Base-by-base conservation (phyloP, 1,284 basidiomycete genomes). In the Sutorius eximius region DNA sequence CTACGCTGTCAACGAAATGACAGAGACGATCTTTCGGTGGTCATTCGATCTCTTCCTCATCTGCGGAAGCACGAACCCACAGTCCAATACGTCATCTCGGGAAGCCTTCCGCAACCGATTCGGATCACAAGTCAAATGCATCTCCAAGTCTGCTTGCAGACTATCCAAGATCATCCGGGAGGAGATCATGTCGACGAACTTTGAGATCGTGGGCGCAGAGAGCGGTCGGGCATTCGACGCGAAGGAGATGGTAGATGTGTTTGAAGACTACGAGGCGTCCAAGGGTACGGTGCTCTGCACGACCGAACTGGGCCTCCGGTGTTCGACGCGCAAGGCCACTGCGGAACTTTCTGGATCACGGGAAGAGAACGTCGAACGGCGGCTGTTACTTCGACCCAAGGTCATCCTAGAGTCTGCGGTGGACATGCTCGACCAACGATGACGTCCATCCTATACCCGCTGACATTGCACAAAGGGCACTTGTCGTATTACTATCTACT, bases 121-220 rank as follows among this genome's bases (percentile, higher is more conserved):
- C 53, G 77, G 78, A 43, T 71, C 82, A 24, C 85, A 86, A 62
- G 76, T 87, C 10, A 77, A 77, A 24, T 78, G 85, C 18, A 84
- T 89, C 52, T 81, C 86, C 13, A 79, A 78, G 52, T 76, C 83
- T 0, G 84, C 83, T 22, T 79, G 79, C 64, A 77, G 77, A 52
- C 71, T 89, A 36, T 83, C 85, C 6, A 77, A 75, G 45, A 80
- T 87, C 43, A 80, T 80, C 41, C 74, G 81, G 42, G 86, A 89
- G 62, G 85, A 87, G 57, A 86, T 87, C 63, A 81, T 89, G 75
- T 85, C 83, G 7, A 85, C 86, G 5, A 81, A 78, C 59, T 89
- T 89, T 63, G 85, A 89, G 62, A 78, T 89, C 34, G 70, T 86
- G 42, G 75, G 81, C 30, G 77, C 82, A 1, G 81, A 85, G 52